Percentiles rank a stretch among this genome's conserved stretches.
Evolutionary conservation across 768 basidiomycete genomes (phyloP).

Genomic region (Amanita exitialis): DNA sequence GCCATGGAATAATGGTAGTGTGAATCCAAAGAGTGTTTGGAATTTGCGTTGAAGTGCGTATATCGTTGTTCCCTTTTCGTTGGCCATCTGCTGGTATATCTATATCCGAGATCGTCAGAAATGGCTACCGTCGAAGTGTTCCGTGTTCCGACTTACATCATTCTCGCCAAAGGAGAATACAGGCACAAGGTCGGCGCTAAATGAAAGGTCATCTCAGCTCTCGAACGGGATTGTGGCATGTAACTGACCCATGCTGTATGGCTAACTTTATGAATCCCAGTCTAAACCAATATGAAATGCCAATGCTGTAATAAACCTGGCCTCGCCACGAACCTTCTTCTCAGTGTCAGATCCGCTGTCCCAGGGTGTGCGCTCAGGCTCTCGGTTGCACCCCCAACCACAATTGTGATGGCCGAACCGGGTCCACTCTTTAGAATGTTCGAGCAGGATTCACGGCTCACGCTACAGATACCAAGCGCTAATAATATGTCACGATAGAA

Average conservation of each 20-base stretch:
- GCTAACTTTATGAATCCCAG: constrained; percentile 94
- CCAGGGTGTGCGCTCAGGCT: constrained; percentile 90
- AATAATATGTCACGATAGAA: constrained; percentile 90
- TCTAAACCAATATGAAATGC: constrained; percentile 22
- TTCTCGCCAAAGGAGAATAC: constrained; percentile 99
- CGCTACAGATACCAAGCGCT: constrained; percentile 83
- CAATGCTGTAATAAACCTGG: not conserved
- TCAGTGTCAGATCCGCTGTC: constrained; percentile 84
- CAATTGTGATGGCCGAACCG: constrained; percentile 78
- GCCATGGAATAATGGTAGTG: constrained; percentile 94
- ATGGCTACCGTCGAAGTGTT: not conserved
- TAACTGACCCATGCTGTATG: constrained; percentile 71
- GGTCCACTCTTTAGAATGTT: constrained; percentile 68
- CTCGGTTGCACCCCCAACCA: constrained; percentile 95
- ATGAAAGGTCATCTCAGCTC: not conserved
- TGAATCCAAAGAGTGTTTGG: constrained; percentile 90
- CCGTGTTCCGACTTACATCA: constrained; percentile 50
- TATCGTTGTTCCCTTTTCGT: constrained; percentile 83
- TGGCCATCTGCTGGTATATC: constrained; percentile 97
- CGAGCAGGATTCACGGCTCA: constrained; percentile 82
- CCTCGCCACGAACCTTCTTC: constrained; percentile 43
- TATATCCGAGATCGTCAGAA: constrained; percentile 19
- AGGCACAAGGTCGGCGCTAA: constrained; percentile 88
- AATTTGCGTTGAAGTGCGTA: constrained; percentile 86
- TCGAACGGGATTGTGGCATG: not conserved